Conservation (phyloP, 371 early-diverging fungal genomes). For the Mucor lusitanicus region DNA sequence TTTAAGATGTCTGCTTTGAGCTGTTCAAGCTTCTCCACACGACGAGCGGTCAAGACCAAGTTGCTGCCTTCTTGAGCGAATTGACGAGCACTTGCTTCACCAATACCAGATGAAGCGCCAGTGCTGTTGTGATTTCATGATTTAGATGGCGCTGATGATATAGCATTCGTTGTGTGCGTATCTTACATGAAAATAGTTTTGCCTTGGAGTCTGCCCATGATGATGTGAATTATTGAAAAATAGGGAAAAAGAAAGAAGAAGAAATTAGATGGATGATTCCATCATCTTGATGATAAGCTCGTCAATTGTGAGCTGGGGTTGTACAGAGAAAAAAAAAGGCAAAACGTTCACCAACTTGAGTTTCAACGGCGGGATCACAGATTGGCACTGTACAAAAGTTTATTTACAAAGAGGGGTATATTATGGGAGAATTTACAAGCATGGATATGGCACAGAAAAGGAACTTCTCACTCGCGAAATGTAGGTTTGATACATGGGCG, state of each 20-base stretch:
- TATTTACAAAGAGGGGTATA: neutral
- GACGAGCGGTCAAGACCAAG: conserved; percentile 81
- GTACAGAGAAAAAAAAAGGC: neutral
- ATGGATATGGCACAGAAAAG: neutral
- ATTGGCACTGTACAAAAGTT: neutral
- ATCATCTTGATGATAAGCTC: neutral
- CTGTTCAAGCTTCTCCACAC: conserved; percentile 66
- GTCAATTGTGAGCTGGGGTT: neutral
- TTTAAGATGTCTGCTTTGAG: conserved; percentile 57
- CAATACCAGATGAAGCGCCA: conserved; percentile 95
- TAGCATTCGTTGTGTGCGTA: neutral
- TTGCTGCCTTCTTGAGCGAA: conserved; percentile 85
- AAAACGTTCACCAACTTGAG: neutral
- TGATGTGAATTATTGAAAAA: neutral
- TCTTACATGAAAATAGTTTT: conserved; percentile 60
- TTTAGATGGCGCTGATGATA: neutral
- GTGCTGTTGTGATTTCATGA: conserved; percentile 54
- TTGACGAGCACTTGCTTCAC: conserved; percentile 81
- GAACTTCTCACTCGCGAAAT: neutral
- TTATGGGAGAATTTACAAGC: neutral
- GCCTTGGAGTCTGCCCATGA: conserved; percentile 51
- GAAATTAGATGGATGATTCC: conserved; percentile 4
- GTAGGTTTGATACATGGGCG: neutral
- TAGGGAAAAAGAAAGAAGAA: neutral
- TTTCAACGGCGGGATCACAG: neutral